phyloP scores from a whole-genome alignment of 768 basidiomycete genomes.

The Mycena galericulata region DNA sequence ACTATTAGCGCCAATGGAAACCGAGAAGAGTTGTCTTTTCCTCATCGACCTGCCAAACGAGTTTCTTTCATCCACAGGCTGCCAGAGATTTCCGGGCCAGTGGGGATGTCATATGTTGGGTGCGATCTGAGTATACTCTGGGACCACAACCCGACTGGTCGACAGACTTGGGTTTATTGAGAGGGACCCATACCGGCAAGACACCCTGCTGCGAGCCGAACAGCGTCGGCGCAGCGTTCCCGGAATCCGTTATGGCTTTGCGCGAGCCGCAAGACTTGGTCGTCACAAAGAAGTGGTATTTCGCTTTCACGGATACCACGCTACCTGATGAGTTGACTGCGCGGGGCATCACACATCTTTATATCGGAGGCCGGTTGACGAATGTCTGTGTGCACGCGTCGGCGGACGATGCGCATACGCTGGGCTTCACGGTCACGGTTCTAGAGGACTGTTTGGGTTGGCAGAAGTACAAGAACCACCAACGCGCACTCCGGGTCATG shows the following conservation, averaged over 20 bases:
- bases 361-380: constrained; percentile 39
- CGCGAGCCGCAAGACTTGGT: constrained; percentile 27
- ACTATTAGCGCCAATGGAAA: no score
- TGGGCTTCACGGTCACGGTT: constrained; percentile 36
- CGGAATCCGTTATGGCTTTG: constrained; percentile 29
- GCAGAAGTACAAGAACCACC: constrained; percentile 41
- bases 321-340: constrained; percentile 33
- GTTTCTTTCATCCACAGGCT: constrained; percentile 38
- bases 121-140: constrained; percentile 38
- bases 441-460: constrained; percentile 42
- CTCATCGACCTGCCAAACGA: constrained; percentile 46
- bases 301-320: constrained; percentile 42
- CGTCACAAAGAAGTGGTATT: constrained; percentile 42
- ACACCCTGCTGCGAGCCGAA: constrained; percentile 41
- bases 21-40: constrained; percentile 34
- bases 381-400: constrained; percentile 44
- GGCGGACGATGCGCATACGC: constrained; percentile 36
- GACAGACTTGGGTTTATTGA: constrained; percentile 28
- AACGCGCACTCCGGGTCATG: constrained; percentile 38
- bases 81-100: constrained; percentile 31
- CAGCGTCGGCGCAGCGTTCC: constrained; percentile 37
- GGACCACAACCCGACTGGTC: background rate
- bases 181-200: constrained; percentile 40
- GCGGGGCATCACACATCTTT: constrained; percentile 36
- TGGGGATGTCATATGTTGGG: constrained; percentile 36